phyloP scores from a whole-genome alignment of 2,329 filamentous ascomycete genomes.

The Aspergillus fumigatiaffinis region DNA sequence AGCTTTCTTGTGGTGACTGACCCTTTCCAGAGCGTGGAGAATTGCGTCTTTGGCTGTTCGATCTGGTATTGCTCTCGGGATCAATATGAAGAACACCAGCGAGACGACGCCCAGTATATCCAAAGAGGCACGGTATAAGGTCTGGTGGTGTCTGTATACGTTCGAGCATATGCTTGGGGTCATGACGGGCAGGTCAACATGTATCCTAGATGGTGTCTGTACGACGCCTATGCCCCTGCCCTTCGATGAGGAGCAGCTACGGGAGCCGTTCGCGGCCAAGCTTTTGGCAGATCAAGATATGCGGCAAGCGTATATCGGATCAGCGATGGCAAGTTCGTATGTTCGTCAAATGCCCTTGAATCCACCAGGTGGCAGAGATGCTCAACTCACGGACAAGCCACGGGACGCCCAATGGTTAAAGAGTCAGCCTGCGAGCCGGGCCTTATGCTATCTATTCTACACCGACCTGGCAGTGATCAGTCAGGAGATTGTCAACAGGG shows the following conservation, averaged over 20 bases:
- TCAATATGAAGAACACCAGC: constrained; percentile 44
- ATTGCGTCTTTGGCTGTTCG: constrained; percentile 41
- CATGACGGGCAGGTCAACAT: constrained; percentile 45
- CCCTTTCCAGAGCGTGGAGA: constrained; percentile 36
- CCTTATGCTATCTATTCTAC: constrained; percentile 37
- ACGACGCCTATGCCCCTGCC: constrained; percentile 41
- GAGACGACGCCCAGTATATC: constrained; percentile 33
- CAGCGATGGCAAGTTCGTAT: constrained; percentile 26
- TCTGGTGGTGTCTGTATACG: constrained; percentile 45
- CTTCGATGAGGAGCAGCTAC: constrained; percentile 38
- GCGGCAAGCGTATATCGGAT: constrained; percentile 31
- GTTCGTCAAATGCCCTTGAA: constrained; percentile 31
- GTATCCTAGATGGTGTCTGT: constrained; percentile 41
- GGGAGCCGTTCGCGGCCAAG: constrained; percentile 29
- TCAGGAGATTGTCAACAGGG: constrained; percentile 40
- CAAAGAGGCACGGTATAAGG: constrained; percentile 44
- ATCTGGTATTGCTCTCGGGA: constrained; percentile 40
- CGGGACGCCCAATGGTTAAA: constrained; percentile 34
- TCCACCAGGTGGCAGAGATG: constrained; percentile 24
- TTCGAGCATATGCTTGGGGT: constrained; percentile 43
- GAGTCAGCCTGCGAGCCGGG: constrained; percentile 29
- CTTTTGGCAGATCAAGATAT: constrained; percentile 28
- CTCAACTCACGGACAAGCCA: constrained; percentile 17
- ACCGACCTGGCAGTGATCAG: constrained; percentile 38
- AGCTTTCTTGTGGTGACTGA: background rate